Base-by-base conservation (phyloP, 1,284 basidiomycete species). In the Xerocomus nothofagi region DNA sequence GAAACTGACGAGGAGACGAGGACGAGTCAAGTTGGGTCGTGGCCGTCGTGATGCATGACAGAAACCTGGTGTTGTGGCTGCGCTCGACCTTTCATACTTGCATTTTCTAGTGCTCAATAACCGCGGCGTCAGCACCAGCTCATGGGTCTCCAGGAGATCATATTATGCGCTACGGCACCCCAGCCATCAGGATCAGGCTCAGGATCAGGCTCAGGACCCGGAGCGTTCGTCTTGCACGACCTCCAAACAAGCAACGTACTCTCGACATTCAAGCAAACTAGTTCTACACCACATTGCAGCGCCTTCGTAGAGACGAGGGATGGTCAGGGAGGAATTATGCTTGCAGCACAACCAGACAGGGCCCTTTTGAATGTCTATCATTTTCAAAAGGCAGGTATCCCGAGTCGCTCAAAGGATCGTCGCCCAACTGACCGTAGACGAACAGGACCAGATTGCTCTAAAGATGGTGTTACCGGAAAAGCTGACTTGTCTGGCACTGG, bases 381-480 rank as follows among this genome's bases (percentile, higher is more conserved):
- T 57, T 93, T 89, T 64, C 91, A 93, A 77, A 91, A 89, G 71
- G 89, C 84, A 53, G 41, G 68, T 53, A 26, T 51, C 36, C 37
- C 39, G 36, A 29, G 9, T 6, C 5, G 10, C 24, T 11, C 38
- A 17, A 20, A n/a, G 40, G 24, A 29, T 29, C 30, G 12, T 20
- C 44, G 34, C 34, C 50, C 29, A 21, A 41, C 44, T 45, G 43
- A 53, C 43, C 3, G 14, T 44, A 34, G 23, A 50, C 39, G 44
- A 56, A 50, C 56, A 95, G 93, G 93, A 96, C 66, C 93, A 95
- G 78, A 76, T 93, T 40, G 80, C 85, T 41, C 70, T 89, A 44
- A 93, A 94, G 67, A 81, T 96, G 38, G 87, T 98, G 15, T 75
- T 98, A 0, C 93, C 96, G 0, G 93, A 98, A 67, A 91, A 89